Base-by-base conservation (phyloP, 2,329 filamentous ascomycete species). In the Claviceps arundinis region DNA sequence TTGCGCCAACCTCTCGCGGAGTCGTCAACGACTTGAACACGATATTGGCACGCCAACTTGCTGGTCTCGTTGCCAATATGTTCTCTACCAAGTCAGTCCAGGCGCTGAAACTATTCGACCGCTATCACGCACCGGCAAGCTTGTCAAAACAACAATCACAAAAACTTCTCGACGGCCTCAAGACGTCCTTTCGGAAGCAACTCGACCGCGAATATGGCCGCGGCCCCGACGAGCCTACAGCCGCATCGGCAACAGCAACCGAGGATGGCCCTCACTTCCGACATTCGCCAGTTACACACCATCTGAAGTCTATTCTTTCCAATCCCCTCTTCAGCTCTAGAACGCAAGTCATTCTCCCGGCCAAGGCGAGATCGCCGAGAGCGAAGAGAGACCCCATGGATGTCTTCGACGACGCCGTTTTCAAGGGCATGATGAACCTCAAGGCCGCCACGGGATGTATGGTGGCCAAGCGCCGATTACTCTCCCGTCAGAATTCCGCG, bases 131-230 rank as follows among this genome's bases (percentile, higher is more conserved):
- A 47, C 77, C 77, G 6, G 64, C 76, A 2, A 71, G 75, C 1
- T 65, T 81, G 41, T 74, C 68, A 45, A 64, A 67, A 44, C 69
- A 70, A 51, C 74, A 80, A 52, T 75, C 76, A 26, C 71, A 76
- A 55, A 73, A 74, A 58, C 71, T 81, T 8, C 75, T 81, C 56
- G 70, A 78, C 51, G 70, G 72, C 37, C 70, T 82, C 50, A 81
- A 78, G 49, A 64, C 69, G 5, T 80, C 77, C 2, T 82, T 82
- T 60, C 73, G 78, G 50, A 71, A 71, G 51, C 74, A 79, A 34
- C 73, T 82, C n/a, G 77, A 81, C 58, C 70, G 66, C 44, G 77
- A 81, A 59, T 75, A 81, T 58, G 77, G 77, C 54, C 72, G 66
- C 60, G 60, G 68, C 34, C 56, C 64, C 16, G 61, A 69, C 16